These are phyloP conservation scores for Penicillium sp. DNA, from an alignment of 2,329 filamentous ascomycete genomes.

Conservation along the genomic window DNA sequence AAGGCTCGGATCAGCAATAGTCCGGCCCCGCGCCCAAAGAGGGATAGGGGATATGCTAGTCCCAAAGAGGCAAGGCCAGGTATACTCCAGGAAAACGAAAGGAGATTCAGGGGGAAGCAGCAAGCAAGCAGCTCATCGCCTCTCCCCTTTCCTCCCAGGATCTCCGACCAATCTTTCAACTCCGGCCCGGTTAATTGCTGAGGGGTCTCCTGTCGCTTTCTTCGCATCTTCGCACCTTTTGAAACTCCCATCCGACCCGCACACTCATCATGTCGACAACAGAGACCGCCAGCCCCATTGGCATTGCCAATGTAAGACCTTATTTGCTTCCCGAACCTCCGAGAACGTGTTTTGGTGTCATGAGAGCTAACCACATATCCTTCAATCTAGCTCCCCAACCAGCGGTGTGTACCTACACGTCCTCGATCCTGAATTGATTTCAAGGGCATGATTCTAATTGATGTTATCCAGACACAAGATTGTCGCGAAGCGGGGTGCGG, in stretches of 20 bases:
- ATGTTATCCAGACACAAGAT: constrained; percentile 63
- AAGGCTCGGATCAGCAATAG: constrained; percentile 27
- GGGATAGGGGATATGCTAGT: constrained; percentile 19
- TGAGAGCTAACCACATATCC: constrained; percentile 18
- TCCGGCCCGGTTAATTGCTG: constrained; percentile 13
- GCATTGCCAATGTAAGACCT: constrained; percentile 67
- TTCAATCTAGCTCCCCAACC: constrained; percentile 63
- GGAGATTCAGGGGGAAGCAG: constrained; percentile 33
- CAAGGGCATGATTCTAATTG: constrained; percentile 26
- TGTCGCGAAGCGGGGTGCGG: constrained; percentile 82
- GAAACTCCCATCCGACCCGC: constrained; percentile 24
- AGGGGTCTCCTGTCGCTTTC: constrained; percentile 21
- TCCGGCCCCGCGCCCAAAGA: constrained; percentile 16
- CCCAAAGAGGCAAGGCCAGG: constrained; percentile 31
- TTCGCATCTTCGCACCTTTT: constrained; percentile 18
- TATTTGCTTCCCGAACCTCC: constrained; percentile 39
- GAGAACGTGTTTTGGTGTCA: background rate
- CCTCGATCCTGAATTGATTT: constrained; percentile 7
- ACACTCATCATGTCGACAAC: constrained; percentile 55
- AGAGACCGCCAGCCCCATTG: constrained; percentile 68
- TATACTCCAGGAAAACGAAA: constrained; percentile 34
- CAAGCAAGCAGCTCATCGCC: constrained; percentile 24
- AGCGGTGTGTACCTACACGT: constrained; percentile 60
- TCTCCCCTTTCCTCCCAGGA: constrained; percentile 24
- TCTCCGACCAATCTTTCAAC: constrained; percentile 14